Conservation (phyloP, 371 early-diverging fungal species). For the Funneliformis caledonium region DNA sequence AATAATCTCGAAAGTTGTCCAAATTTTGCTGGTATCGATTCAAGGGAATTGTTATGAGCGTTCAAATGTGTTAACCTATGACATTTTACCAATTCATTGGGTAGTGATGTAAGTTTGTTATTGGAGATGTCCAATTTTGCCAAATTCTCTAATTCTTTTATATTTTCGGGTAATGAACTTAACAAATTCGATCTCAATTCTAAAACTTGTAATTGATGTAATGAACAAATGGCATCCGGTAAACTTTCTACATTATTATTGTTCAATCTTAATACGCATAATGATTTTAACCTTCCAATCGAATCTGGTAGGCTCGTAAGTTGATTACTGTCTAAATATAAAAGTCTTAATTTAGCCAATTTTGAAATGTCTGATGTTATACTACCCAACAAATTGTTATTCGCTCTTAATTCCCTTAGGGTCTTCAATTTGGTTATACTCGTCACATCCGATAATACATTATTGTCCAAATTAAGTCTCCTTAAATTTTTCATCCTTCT, state of each 20-base stretch:
- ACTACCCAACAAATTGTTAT: constrained; percentile 45
- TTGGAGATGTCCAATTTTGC: constrained; percentile 52
- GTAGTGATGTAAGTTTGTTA: constrained; percentile 45
- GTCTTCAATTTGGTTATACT: constrained; percentile 61
- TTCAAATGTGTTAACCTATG: constrained; percentile 63
- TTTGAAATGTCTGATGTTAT: constrained; percentile 53
- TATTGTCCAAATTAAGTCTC: constrained; percentile 50
- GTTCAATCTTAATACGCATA: constrained; percentile 48
- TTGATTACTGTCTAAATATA: constrained; percentile 57
- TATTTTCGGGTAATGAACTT: constrained; percentile 50
- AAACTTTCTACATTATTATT: constrained; percentile 48
- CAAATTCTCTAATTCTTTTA: constrained; percentile 55
- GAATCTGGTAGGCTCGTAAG: constrained; percentile 50
- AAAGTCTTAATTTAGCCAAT: constrained; percentile 53
- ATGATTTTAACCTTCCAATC: constrained; percentile 50
- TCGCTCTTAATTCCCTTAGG: constrained; percentile 48
- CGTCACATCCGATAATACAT: constrained; percentile 50
- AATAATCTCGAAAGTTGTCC: constrained; percentile 55
- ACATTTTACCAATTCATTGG: constrained; percentile 50
- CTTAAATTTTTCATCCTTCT: constrained; percentile 48
- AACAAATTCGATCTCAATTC: constrained; percentile 57
- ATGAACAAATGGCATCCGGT: constrained; percentile 53
- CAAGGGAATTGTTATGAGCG: constrained; percentile 60
- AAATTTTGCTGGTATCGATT: constrained; percentile 57
- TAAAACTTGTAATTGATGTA: constrained; percentile 53